Percentiles rank a stretch among this genome's conserved stretches.
phyloP scores from a whole-genome alignment of 164 flowering plant genomes.

The Cinnamomum chago region DNA sequence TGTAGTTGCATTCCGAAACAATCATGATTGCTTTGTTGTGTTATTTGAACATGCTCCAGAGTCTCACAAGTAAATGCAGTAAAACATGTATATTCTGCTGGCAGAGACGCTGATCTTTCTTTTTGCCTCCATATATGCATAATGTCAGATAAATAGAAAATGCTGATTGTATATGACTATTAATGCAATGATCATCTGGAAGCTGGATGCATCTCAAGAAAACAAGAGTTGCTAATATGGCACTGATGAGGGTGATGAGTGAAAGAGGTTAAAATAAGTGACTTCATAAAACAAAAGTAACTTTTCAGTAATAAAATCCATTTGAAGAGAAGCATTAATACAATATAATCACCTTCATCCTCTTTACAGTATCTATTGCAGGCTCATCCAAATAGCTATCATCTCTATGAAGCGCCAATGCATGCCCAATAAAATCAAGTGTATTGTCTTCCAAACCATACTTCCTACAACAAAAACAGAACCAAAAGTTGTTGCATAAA shows the following conservation, averaged over 20 bases:
- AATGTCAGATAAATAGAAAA: too few relatives aligned
- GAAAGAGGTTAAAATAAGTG: background rate
- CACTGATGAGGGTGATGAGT: background rate
- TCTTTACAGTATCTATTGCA: slow-evolving; percentile 73
- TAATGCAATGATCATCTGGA: too few relatives aligned
- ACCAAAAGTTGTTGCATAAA: background rate
- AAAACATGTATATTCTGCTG: too few relatives aligned
- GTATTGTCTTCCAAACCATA: slow-evolving; percentile 93
- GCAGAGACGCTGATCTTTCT: too few relatives aligned
- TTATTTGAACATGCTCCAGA: too few relatives aligned
- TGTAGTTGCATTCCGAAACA: too few relatives aligned
- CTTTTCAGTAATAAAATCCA: background rate
- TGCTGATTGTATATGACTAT: too few relatives aligned
- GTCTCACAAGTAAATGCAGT: too few relatives aligned
- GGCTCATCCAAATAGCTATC: slow-evolving; percentile 83
- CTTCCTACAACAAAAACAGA: slow-evolving; percentile 45
- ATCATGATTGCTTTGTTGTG: too few relatives aligned
- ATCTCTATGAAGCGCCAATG: slow-evolving; percentile 76
- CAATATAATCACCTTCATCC: slow-evolving; percentile 61
- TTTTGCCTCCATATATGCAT: too few relatives aligned
- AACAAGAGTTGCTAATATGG: background rate
- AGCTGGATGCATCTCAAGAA: too few relatives aligned
- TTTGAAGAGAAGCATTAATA: slow-evolving; percentile 2
- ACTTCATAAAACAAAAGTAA: background rate
- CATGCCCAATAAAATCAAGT: slow-evolving; percentile 92